A percentile compares a stretch with the other conserved stretches of the same genome.
These are phyloP conservation scores for Ophiocordyceps camponoti-leonardi DNA, from an alignment of 2,329 filamentous ascomycete species.

Conservation along the genomic window DNA sequence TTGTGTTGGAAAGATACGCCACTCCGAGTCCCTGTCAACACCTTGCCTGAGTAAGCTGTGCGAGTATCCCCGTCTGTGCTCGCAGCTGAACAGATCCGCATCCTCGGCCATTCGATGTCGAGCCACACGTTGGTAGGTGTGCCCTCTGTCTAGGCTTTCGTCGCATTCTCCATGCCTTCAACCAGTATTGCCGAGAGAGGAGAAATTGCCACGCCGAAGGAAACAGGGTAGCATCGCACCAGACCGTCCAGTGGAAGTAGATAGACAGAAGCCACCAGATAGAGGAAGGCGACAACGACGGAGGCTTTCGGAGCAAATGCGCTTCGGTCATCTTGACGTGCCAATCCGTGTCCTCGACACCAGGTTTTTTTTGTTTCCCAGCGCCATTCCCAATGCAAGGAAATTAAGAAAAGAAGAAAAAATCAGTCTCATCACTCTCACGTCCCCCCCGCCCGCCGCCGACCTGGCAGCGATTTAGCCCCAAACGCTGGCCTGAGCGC, in stretches of 20 bases:
- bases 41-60: constrained; percentile 4
- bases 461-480: constrained; percentile 33
- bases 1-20: constrained; percentile 5
- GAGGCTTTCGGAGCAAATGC: not conserved
- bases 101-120: constrained; percentile 4
- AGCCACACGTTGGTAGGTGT: constrained; percentile 7
- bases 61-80: constrained; percentile 4
- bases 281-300: not conserved
- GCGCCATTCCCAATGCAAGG: constrained; percentile 9
- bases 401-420: not conserved
- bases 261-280: not conserved
- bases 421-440: not conserved
- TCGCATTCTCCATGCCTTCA: constrained; percentile 1
- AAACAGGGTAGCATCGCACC: not conserved
- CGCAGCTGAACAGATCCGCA: constrained; percentile 2
- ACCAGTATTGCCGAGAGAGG: constrained; percentile 4
- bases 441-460: not conserved
- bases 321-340: not conserved
- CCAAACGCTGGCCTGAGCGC: constrained; percentile 88
- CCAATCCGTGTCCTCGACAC: not conserved
- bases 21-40: constrained; percentile 4
- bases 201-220: not conserved
- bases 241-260: not conserved
- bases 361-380: not conserved
- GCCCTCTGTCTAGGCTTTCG: constrained; percentile 2